Evolutionary conservation across 1,284 basidiomycete species (phyloP), one percentile per base, ranked within the genome.

Genomic region (Rhizoctonia solani): DNA sequence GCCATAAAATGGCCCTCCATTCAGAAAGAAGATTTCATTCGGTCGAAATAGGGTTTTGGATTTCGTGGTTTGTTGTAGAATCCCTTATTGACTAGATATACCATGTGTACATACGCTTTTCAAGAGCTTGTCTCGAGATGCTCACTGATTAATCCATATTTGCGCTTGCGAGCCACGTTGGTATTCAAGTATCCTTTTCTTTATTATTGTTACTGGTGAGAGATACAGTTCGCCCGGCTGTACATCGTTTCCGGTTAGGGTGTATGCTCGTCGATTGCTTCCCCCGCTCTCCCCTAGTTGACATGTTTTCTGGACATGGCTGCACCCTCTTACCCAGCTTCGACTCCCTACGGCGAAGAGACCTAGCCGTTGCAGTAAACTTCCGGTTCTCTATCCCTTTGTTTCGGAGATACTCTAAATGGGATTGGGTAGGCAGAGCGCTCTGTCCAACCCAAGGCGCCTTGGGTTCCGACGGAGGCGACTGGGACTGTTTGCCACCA

Each of bases 381-480:
- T 65, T 65, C 25, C 41, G 23, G 41, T 65, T 65, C n/a, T 44
- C 49, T 25, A 37, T 44, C 13, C 59, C 59, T 30, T 6, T 29
- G 3, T 37, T 27, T 9, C 59, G 59, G 19, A 65, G 41, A 21
- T 65, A 65, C 25, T 65, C 59, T 1, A 65, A 49, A n/a, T 65
- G 59, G 4, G 59, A 65, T 39, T 41, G 47, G 16, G 39, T 53
- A 9, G 34, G 59, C 21, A 44, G 29, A 44, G 19, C 23, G 19
- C 53, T 39, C 14, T 65, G 49, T 27, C 32, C 49, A 32, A 19
- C 34, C 59, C 59, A 65, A 16, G 59, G 59, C 16, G 29, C 27
- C n/a, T n/a, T n/a, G n/a, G n/a, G n/a, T 19, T 32, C 19, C 27
- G 32, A 6, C 16, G 34, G 30, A n/a, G 14, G 37, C 19, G 25